Evolutionary conservation across 345 rosid species (phyloP).

Genomic region (Bruguiera parviflora): DNA sequence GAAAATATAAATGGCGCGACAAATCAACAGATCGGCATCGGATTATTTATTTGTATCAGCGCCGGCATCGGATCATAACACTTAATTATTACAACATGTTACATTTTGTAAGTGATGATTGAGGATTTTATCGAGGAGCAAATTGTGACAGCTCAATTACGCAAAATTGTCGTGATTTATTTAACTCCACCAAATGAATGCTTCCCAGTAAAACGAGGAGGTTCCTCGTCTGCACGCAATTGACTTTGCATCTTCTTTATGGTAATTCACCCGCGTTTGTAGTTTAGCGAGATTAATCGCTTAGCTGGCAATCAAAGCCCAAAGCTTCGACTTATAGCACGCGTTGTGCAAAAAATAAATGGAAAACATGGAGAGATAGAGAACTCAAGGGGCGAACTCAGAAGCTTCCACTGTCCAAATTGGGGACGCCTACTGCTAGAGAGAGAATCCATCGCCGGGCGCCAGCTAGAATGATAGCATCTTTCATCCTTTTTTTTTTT

Average conservation of each 20-base stretch:
- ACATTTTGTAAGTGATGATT: background rate
- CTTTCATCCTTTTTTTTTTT: background rate
- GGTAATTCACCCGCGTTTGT: too few species aligned
- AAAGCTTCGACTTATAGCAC: background rate
- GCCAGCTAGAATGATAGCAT: slow-evolving; percentile 23
- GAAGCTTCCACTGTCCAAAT: background rate
- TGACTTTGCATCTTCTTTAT: background rate
- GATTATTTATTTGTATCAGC: background rate
- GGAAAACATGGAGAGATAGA: background rate
- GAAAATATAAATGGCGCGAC: background rate
- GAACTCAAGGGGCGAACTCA: background rate
- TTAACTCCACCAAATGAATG: background rate
- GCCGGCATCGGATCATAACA: background rate
- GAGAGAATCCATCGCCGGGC: slow-evolving; percentile 3
- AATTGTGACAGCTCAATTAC: background rate
- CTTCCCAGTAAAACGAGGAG: background rate
- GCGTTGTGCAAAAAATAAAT: background rate
- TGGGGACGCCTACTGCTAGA: background rate
- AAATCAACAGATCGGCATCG: background rate
- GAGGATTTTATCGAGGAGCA: background rate
- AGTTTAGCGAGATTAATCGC: background rate
- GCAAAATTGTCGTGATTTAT: background rate
- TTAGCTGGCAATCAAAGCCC: slow-evolving; percentile 10
- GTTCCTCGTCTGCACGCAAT: background rate
- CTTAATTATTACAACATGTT: background rate